These are phyloP conservation scores for Entrophospora sp. DNA, from an alignment of 192 early-diverging fungal genomes.

Conservation along the genomic window DNA sequence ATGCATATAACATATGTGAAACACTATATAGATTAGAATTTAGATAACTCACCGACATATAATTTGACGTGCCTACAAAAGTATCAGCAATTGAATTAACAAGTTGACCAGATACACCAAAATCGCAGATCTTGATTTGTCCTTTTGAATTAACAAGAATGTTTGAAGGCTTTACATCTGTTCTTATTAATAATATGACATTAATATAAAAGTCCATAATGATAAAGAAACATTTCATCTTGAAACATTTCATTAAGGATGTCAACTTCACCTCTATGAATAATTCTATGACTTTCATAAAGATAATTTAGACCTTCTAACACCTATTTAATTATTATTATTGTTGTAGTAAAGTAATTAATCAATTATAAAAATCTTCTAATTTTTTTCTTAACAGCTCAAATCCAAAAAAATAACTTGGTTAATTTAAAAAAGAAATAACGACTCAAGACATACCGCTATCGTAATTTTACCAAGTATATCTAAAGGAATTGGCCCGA, in stretches of 20 bases:
- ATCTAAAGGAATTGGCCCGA: slow-evolving; percentile 82
- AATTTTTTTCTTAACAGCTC: too few species aligned
- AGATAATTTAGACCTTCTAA: slow-evolving; percentile 76
- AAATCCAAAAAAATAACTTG: too few species aligned
- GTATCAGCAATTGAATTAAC: slow-evolving; percentile 77
- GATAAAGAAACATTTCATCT: background rate
- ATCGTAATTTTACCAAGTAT: slow-evolving; percentile 77
- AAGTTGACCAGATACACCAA: slow-evolving; percentile 87
- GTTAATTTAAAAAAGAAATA: too few species aligned
- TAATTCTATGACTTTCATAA: slow-evolving; percentile 80
- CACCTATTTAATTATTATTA: slow-evolving; percentile 29
- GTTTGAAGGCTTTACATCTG: slow-evolving; percentile 83
- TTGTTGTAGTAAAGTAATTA: background rate
- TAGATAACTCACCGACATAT: slow-evolving; percentile 61
- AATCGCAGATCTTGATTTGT: slow-evolving; percentile 76
- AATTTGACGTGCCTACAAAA: slow-evolving; percentile 77
- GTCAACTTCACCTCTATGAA: slow-evolving; percentile 98
- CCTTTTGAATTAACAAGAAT: slow-evolving; percentile 73
- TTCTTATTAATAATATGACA: background rate
- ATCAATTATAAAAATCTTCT: background rate
- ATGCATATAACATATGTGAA: background rate
- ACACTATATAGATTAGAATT: background rate
- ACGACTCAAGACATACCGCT: slow-evolving; percentile 58
- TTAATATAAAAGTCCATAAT: background rate
- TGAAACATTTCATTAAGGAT: too few species aligned